Base-by-base conservation (phyloP, 2,329 filamentous ascomycete species). In the Fusarium sp. region DNA sequence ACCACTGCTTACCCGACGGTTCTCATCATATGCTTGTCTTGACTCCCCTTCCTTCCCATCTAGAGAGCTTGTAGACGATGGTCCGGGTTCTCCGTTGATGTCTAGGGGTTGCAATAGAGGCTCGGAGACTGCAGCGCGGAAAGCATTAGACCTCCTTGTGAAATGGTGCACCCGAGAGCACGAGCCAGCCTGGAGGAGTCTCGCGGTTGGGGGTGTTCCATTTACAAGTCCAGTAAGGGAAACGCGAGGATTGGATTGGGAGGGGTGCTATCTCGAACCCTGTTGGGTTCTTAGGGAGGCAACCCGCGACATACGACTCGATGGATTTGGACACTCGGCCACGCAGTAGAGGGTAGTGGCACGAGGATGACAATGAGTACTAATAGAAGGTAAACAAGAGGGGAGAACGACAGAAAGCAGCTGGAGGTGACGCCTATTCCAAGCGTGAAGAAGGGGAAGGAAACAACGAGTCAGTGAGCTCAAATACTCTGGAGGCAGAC, bases 311-410 rank as follows among this genome's bases (percentile, higher is more conserved):
- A 38, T 11, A 12, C 2, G 34, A n/a, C 34, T 38, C 34, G 18
- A 38, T 38, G 10, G 9, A 11, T 6, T 11, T n/a, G 34, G 10
- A 10, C 5, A 11, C 2, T 4, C 6, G 16, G 18, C 18, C 10
- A n/a, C 5, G 1, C 9, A 7, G 6, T 6, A 38, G 9, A 7
- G 3, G 18, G 0, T 3, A 38, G 34, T 11, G 6, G 3, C 18
- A 7, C 3, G 0, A 38, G 18, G 9, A 0, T 11, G 2, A 10
- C 3, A 4, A n/a, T n/a, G 9, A 7, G 10, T 7, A 38, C 34
- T 3, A 38, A 11, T 5, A 38, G 9, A 38, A n/a, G 34, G 34
- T 38, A 4, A n/a, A 38, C 16, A 38, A 7, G 5, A 38, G 9
- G 6, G 6, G 18, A 3, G 11, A 11, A 11, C 10, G 18, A 11